Evolutionary conservation across 805 yeast genomes (phyloP).

Genomic region (Starmerella apis): DNA sequence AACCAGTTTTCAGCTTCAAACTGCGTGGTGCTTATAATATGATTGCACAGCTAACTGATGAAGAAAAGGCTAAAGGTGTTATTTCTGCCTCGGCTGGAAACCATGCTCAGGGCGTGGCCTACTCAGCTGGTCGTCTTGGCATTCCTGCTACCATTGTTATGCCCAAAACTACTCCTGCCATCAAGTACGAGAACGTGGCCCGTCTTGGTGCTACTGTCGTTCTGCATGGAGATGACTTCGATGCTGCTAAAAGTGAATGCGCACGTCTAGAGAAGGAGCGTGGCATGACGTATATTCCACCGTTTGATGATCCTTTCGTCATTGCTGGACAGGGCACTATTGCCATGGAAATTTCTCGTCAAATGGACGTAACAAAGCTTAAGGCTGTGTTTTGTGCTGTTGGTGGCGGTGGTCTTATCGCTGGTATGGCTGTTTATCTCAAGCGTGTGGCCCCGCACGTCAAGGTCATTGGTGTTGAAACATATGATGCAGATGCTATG

Average conservation of each 20-base stretch:
- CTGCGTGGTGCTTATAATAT: constrained; percentile 95
- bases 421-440: constrained; percentile 83
- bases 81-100: constrained; percentile 98
- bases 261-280: constrained; percentile 54
- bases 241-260: constrained; percentile 89
- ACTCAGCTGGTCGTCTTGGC: constrained; percentile 68
- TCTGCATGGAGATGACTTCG: constrained; percentile 86
- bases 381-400: constrained; percentile 84
- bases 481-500: constrained; percentile 91
- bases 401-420: constrained; percentile 94
- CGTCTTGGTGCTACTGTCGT: constrained; percentile 92
- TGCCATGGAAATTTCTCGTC: constrained; percentile 86
- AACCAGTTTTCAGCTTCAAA: constrained; percentile 93
- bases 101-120: constrained; percentile 99
- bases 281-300: constrained; percentile 86
- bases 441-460: constrained; percentile 97
- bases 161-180: constrained; percentile 96
- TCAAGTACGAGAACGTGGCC: constrained; percentile 83
- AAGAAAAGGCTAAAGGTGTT: constrained; percentile 67
- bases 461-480: constrained; percentile 90
- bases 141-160: constrained; percentile 94
- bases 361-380: constrained; percentile 62
- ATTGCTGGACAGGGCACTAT: constrained; percentile 99
- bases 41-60: constrained; percentile 68
- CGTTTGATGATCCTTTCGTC: constrained; percentile 94